Base-by-base conservation (phyloP, 2,329 filamentous ascomycete species). In the Stemphylium beticola region DNA sequence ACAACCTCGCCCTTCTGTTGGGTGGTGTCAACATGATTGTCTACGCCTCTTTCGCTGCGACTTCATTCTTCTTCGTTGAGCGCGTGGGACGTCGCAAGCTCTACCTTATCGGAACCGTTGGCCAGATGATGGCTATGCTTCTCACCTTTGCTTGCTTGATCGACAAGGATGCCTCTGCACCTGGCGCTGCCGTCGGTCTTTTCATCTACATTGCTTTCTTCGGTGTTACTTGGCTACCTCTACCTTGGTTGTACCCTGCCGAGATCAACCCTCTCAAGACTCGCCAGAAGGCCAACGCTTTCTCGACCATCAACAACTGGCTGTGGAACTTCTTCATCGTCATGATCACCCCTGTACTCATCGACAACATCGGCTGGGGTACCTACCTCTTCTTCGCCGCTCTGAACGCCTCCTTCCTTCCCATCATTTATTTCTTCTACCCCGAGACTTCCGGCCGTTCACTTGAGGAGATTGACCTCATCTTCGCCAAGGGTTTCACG, bases 201-300 rank as follows among this genome's bases (percentile, higher is more conserved):
- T 90, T 90, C 75, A 81, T 85, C 2, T 90, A 88, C 74, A 89
- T 89, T 65, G 85, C 85, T 4, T 86, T 85, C 50, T 89, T 89
- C 59, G 87, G 86, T 31, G 85, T 86, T 0, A 86, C 84, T 0
- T 87, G 85, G 81, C 70, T 88, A 6, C 85, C 86, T 14, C 79
- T 87, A 20, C 86, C 86, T 0, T 89, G 85, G 86, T 61, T 74
- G 72, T 86, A 74, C 58, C 69, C 81, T 0, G 79, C 82, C 42
- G 83, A 83, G 58, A 73, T 83, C 65, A 83, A 81, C 50, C 82
- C 82, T 6, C 78, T 83, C 68, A 81, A 81, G 70, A 84, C 81
- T 6, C 77, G 82, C 43, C 79, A 81, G 36, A 83, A 83, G 74
- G 82, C 81, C 36, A 84, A 83, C 65, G 81, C 82, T 1, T 73